phyloP scores from a whole-genome alignment of 2,329 filamentous ascomycete genomes.

The Nigrospora sphaerica region DNA sequence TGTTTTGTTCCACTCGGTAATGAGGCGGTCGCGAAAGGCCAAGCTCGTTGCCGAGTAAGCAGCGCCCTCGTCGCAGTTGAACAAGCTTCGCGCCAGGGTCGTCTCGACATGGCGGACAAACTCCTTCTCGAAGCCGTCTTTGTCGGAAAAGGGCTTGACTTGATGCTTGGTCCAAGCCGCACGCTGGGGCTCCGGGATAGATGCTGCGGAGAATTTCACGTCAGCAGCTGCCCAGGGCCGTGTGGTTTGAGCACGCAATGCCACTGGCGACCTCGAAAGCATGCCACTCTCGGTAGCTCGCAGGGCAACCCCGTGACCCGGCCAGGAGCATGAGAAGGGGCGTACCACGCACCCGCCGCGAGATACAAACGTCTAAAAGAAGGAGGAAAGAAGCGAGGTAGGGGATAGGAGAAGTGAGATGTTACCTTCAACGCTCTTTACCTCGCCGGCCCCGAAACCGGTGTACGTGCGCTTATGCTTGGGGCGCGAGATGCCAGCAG shows the following conservation, averaged over 20 bases:
- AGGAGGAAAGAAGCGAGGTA: too few relatives aligned
- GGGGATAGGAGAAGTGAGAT: too few relatives aligned
- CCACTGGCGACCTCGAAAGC: background rate
- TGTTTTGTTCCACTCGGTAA: slow-evolving; percentile 96
- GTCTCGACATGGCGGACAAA: slow-evolving; percentile 94
- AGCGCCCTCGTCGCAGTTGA: slow-evolving; percentile 94
- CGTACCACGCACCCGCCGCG: too few relatives aligned
- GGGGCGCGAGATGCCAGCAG: slow-evolving; percentile 74
- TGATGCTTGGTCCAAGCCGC: slow-evolving; percentile 65
- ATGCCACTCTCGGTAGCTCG: background rate
- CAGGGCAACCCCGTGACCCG: background rate
- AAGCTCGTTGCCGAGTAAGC: slow-evolving; percentile 87
- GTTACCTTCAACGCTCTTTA: slow-evolving; percentile 84
- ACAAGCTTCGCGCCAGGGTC: slow-evolving; percentile 88
- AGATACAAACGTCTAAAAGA: too few relatives aligned
- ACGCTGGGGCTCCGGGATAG: slow-evolving; percentile 82
- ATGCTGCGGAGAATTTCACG: slow-evolving; percentile 34
- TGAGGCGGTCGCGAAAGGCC: slow-evolving; percentile 85
- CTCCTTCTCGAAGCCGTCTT: slow-evolving; percentile 81
- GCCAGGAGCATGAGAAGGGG: too few relatives aligned
- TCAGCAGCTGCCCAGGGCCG: too few relatives aligned
- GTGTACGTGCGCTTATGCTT: slow-evolving; percentile 98
- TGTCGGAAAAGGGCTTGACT: slow-evolving; percentile 62
- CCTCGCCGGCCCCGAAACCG: slow-evolving; percentile 83
- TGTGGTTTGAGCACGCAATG: too few relatives aligned